Percentiles rank a stretch among this genome's conserved stretches.
These are phyloP conservation scores for Mycena sp. DNA, from an alignment of 1,284 basidiomycete species.

Conservation along the genomic window DNA sequence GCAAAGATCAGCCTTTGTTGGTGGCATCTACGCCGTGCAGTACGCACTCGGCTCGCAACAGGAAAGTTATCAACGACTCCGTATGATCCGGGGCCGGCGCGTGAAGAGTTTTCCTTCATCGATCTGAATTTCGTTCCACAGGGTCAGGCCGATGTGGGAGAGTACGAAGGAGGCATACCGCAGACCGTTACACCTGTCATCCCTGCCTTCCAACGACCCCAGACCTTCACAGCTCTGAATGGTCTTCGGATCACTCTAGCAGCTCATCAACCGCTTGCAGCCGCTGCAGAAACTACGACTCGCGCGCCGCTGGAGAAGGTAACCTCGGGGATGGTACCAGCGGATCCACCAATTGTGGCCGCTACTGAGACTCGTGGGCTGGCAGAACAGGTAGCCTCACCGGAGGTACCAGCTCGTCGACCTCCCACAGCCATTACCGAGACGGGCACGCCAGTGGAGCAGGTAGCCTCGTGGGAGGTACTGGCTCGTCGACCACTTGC, in stretches of 20 bases:
- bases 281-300: neutral
- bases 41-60: slow-evolving; percentile 32
- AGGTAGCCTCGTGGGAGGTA: neutral
- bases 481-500: neutral
- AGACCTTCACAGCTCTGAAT: neutral
- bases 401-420: neutral
- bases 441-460: neutral
- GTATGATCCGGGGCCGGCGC: slow-evolving; percentile 32
- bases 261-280: neutral
- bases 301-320: too few species aligned
- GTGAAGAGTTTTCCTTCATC: slow-evolving; percentile 38
- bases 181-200: neutral
- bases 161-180: slow-evolving; percentile 32
- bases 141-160: slow-evolving; percentile 27
- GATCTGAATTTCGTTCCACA: slow-evolving; percentile 31
- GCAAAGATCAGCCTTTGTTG: slow-evolving; percentile 39
- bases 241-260: neutral
- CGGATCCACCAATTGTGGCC: too few species aligned
- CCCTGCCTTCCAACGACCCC: neutral
- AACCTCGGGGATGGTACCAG: too few species aligned
- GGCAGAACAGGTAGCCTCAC: neutral
- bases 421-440: too few species aligned
- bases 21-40: slow-evolving; percentile 38
- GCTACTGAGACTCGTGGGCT: too few species aligned
- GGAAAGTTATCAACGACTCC: slow-evolving; percentile 39